These are phyloP conservation scores for Danielia oregonensis DNA, from an alignment of 805 yeast species.

Conservation along the genomic window DNA sequence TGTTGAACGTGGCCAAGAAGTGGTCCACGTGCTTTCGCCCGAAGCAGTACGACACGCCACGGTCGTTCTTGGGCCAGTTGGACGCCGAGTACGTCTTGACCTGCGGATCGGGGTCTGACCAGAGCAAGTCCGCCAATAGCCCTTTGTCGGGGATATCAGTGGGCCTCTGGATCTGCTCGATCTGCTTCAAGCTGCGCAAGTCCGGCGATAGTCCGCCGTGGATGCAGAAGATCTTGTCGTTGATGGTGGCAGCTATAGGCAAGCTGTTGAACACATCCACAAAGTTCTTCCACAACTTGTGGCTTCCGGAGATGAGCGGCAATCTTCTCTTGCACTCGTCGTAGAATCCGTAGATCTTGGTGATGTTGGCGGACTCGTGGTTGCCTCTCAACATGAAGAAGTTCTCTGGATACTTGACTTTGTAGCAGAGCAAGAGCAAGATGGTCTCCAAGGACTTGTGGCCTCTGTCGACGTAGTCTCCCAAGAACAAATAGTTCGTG, in stretches of 20 bases:
- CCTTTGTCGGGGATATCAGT: constrained; percentile 84
- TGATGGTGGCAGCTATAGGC: constrained; percentile 61
- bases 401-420: constrained; percentile 57
- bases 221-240: constrained; percentile 55
- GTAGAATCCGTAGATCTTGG: constrained; percentile 57
- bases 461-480: constrained; percentile 61
- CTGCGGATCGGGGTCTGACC: constrained; percentile 74
- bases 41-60: constrained; percentile 80
- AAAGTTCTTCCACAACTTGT: constrained; percentile 48
- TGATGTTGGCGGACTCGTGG: constrained; percentile 57
- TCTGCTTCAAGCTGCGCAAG: constrained; percentile 59
- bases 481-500: constrained; percentile 52
- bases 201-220: constrained; percentile 79
- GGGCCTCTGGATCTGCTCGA: constrained; percentile 69
- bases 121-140: constrained; percentile 67
- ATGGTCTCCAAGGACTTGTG: constrained; percentile 55
- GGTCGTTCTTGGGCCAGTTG: constrained; percentile 78
- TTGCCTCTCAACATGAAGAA: constrained; percentile 59
- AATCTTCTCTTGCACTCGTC: constrained; percentile 59
- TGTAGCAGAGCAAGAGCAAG: constrained; percentile 47
- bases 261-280: constrained; percentile 56
- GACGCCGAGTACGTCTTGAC: constrained; percentile 29
- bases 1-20: constrained; percentile 61
- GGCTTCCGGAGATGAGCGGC: constrained; percentile 20
- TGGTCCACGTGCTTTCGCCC: constrained; percentile 69